Conservation (phyloP, 2,329 filamentous ascomycete genomes). For the Gnomoniopsis sp. region DNA sequence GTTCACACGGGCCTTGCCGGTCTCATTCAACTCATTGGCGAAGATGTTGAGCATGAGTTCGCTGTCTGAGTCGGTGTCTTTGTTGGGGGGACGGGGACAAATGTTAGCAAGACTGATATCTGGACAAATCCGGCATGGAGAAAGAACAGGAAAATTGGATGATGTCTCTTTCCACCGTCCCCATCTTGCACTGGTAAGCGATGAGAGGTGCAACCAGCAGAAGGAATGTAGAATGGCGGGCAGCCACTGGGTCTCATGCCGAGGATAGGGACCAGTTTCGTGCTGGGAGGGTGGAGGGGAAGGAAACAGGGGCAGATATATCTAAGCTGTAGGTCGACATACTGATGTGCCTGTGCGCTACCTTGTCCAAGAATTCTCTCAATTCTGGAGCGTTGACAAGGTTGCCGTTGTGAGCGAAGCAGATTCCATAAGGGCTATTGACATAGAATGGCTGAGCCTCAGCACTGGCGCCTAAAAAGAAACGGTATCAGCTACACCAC, state of each 20-base stretch:
- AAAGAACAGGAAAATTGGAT: background rate
- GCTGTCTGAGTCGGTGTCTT: conserved; percentile 77
- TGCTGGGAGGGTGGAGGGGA: background rate
- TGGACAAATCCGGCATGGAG: background rate
- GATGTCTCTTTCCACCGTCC: background rate
- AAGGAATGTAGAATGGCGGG: background rate
- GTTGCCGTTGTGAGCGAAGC: conserved; percentile 83
- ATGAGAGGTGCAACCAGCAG: background rate
- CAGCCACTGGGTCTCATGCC: background rate
- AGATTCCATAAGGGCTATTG: conserved; percentile 81
- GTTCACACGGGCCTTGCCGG: conserved; percentile 80
- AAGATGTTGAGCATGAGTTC: conserved; percentile 89
- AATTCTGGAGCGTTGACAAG: conserved; percentile 73
- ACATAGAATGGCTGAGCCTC: conserved; percentile 94
- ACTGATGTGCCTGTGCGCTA: conserved; percentile 78
- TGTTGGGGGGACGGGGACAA: too few species aligned
- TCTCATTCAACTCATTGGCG: conserved; percentile 78
- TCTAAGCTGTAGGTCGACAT: conserved; percentile 2
- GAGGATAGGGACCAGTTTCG: background rate
- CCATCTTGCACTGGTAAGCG: background rate
- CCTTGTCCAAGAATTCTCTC: conserved; percentile 68
- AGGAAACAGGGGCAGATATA: background rate
- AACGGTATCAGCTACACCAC: background rate
- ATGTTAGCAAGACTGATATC: background rate
- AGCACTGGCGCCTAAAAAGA: conserved; percentile 50